Evolutionary conservation across 805 yeast species (phyloP), one percentile per base, ranked within the genome.

Genomic region (Wickerhamomyces silvicola): DNA sequence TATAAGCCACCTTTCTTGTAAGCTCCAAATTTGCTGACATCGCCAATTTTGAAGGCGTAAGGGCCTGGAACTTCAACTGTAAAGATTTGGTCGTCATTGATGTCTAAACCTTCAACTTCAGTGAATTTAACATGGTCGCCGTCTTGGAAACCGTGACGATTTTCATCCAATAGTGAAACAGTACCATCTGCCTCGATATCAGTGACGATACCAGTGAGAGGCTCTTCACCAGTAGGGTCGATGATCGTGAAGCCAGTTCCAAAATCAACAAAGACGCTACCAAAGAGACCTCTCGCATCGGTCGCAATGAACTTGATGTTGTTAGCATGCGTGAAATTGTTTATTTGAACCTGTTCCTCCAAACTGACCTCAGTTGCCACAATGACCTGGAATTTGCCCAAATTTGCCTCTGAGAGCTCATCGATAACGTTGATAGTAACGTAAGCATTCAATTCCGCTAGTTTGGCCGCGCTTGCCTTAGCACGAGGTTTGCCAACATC

Each of bases 211-310:
- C 98, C 97, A 4, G 78, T 55, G 30, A 66, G 64, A 12, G 95
- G 94, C 59, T 92, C 97, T 62, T 92, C 97, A 32, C 98, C 99
- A 32, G 82, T 84, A 24, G 77, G 69, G 56, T 92, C 98, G 32
- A 81, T 63, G 14, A 92, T 80, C 3, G 81, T 72, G 60, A 92
- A 92, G 11, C 70, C 64, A 0, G 71, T 70, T 36, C 98, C 98
- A 41, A 92, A 79, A 56, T 92, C 99, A 21, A 84, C 94, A 60
- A 92, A 92, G 14, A 82, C 72, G 46, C 68, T 75, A 33, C 95
- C 97, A 56, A 90, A 85, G 37, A 92, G 66, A 35, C 99, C 99
- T 50, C 82, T 75, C 18, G 83, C 66, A 51, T 81, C 94, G 5
- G 94, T 79, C 39, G 82, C 63, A 39, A 92, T 84, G 54, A 79